Evolutionary conservation across 345 rosid genomes (phyloP).

Genomic region (Triadica sebifera): DNA sequence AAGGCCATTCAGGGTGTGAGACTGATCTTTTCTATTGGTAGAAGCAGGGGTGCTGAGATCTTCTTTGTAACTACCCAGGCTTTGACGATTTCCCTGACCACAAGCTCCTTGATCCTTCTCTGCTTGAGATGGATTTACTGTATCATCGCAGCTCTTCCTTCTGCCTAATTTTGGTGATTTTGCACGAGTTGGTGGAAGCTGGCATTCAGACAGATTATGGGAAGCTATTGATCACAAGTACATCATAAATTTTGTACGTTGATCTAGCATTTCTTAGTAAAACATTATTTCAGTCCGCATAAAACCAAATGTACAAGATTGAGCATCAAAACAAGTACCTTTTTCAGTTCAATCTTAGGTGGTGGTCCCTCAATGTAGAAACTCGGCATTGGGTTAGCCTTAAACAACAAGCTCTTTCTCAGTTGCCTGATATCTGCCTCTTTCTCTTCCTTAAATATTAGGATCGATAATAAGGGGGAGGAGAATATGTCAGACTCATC

Average conservation of each 20-base stretch:
- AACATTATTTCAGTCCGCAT: background rate
- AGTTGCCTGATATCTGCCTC: conserved; percentile 39
- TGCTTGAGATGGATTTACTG: conserved; percentile 14
- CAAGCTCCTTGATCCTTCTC: conserved; percentile 6
- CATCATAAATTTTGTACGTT: background rate
- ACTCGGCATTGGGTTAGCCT: conserved; percentile 45
- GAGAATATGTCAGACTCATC: conserved; percentile 10
- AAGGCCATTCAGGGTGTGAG: conserved; percentile 16
- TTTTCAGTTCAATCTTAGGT: conserved; percentile 37
- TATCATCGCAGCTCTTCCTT: conserved; percentile 29
- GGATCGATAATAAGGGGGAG: background rate
- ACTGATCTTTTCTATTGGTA: conserved; percentile 22
- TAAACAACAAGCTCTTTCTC: conserved; percentile 37
- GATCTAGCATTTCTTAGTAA: background rate
- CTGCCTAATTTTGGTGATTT: conserved; percentile 38
- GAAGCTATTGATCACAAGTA: background rate
- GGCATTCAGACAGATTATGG: conserved; percentile 5
- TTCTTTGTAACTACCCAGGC: conserved; percentile 16
- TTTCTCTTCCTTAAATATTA: conserved; percentile 32
- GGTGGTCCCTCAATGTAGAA: conserved; percentile 40
- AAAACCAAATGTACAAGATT: background rate
- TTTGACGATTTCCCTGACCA: conserved; percentile 23
- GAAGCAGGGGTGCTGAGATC: conserved; percentile 20
- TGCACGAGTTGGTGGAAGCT: conserved; percentile 41
- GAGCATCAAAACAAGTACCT: conserved; percentile 21